Conservation (phyloP, 345 rosid species). For the Pistacia vera region DNA sequence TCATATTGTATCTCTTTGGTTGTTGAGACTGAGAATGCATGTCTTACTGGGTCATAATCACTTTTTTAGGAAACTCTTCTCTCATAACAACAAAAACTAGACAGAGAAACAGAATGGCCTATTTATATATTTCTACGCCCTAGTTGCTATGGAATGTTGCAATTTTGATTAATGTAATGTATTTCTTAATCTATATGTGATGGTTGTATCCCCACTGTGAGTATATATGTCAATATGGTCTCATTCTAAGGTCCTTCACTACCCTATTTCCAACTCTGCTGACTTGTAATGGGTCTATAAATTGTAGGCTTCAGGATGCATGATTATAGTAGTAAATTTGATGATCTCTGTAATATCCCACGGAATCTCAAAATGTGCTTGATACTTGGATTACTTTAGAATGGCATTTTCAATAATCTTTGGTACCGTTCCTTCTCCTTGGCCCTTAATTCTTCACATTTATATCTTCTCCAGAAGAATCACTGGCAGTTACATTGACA, state of each 20-base stretch:
- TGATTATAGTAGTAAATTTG: background rate
- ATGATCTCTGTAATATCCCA: background rate
- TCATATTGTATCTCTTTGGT: background rate
- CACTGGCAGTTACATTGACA: constrained; percentile 32
- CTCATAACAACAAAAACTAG: background rate
- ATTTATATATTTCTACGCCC: background rate
- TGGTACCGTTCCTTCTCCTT: background rate
- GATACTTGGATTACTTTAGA: background rate
- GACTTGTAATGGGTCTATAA: background rate
- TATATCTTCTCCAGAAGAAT: background rate
- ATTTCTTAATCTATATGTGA: background rate
- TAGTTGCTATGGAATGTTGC: background rate
- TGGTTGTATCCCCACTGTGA: background rate
- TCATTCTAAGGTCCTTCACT: background rate
- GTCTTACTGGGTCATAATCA: too few relatives aligned
- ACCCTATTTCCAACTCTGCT: background rate
- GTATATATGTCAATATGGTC: background rate
- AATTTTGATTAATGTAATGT: background rate
- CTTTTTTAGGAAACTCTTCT: background rate
- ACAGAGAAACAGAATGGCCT: background rate
- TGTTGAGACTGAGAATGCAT: background rate
- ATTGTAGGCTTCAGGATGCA: background rate
- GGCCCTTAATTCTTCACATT: background rate
- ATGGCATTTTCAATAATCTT: background rate
- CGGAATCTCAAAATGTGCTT: background rate